Evolutionary conservation across 495 filamentous ascomycete species (phyloP).

Genomic region (Pseudomonodictys pantanalensis): DNA sequence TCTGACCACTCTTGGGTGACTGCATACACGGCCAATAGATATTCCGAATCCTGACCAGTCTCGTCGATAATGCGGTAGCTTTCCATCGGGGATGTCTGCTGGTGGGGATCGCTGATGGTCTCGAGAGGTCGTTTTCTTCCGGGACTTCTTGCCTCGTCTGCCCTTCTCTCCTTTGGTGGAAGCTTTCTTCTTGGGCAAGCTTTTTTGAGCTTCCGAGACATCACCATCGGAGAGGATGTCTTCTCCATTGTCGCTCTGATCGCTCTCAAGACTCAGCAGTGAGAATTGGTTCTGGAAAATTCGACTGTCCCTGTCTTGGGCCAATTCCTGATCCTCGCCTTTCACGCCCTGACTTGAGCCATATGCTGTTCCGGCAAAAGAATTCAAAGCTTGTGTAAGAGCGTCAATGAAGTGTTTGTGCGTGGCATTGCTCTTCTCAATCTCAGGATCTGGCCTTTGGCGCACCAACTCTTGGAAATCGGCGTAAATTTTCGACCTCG

Average conservation of each 20-base stretch:
- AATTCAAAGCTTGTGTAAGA: slow-evolving; percentile 40
- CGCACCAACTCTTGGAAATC: slow-evolving; percentile 33
- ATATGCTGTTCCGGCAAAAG: slow-evolving; percentile 38
- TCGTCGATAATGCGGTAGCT: slow-evolving; percentile 48
- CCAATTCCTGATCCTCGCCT: slow-evolving; percentile 26
- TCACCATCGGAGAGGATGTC: slow-evolving; percentile 17
- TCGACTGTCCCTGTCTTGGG: slow-evolving; percentile 33
- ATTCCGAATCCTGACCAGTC: slow-evolving; percentile 36
- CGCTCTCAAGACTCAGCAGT: slow-evolving; percentile 32
- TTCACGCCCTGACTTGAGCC: slow-evolving; percentile 9
- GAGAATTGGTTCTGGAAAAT: slow-evolving; percentile 42
- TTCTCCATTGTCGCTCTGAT: slow-evolving; percentile 18
- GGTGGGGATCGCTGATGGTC: slow-evolving; percentile 15
- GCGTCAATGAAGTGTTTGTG: slow-evolving; percentile 47
- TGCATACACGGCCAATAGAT: slow-evolving; percentile 44
- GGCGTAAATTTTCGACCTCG: slow-evolving; percentile 25
- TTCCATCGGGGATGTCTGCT: slow-evolving; percentile 43
- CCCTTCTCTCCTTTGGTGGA: slow-evolving; percentile 46
- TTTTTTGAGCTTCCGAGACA: slow-evolving; percentile 10
- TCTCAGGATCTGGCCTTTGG: slow-evolving; percentile 39
- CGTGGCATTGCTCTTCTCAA: slow-evolving; percentile 42
- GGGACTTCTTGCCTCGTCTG: slow-evolving; percentile 36
- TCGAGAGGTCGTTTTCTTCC: slow-evolving; percentile 27
- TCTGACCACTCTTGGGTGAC: slow-evolving; percentile 37
- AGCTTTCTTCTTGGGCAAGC: slow-evolving; percentile 29